Evolutionary conservation across 306 rosid genomes (phyloP), one percentile per base, ranked within the genome.

Genomic region (Vigna angularis): DNA sequence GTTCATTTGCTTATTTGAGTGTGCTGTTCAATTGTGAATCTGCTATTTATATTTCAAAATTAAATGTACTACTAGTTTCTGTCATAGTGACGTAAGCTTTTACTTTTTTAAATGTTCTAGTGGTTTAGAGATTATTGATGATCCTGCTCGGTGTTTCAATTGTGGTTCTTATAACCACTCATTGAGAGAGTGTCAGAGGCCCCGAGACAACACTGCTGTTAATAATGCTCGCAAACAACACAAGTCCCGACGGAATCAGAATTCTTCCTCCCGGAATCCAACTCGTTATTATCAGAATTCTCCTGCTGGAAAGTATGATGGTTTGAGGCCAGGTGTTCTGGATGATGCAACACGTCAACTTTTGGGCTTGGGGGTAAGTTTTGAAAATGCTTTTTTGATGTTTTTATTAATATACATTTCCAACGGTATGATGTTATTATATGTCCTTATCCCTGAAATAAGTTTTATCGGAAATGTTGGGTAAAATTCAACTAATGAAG

Each of bases 91-190:
- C 79, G 50, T 73, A 6, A 6, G 24, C 83, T 44, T 64, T 72
- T 83, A 14, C 64, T 74, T 55, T 66, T 30, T n/a, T 18, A 22
- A 63, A 80, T 73, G 72, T 75, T 86, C 8, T 44, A 95, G 98
- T 73, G 96, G 98, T 59, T 76, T 81, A 84, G 86, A 87, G 93
- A 90, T 93, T 71, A 66, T 95, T 82, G 96, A 78, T 58, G 85
- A 40, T 81, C 97, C 97, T 68, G 86, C 89, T 79, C 93, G 99
- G 71, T 95, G 98, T 83, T 95, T 95, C 77, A 95, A 95, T 75
- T 95, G 99, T 80, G 97, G 98, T 75, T 93, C 99, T 76, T 95
- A 95, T 84, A 90, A 56, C 79, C 99, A 95, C 52, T 44, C 97
- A 28, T 63, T 95, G 83, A 93, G 89, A 77, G 93, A 90, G 44